A percentile compares a stretch with the other conserved stretches of the same genome.
Evolutionary conservation across 805 yeast species (phyloP).

Genomic region (Zygosaccharomyces kombuchaensis): DNA sequence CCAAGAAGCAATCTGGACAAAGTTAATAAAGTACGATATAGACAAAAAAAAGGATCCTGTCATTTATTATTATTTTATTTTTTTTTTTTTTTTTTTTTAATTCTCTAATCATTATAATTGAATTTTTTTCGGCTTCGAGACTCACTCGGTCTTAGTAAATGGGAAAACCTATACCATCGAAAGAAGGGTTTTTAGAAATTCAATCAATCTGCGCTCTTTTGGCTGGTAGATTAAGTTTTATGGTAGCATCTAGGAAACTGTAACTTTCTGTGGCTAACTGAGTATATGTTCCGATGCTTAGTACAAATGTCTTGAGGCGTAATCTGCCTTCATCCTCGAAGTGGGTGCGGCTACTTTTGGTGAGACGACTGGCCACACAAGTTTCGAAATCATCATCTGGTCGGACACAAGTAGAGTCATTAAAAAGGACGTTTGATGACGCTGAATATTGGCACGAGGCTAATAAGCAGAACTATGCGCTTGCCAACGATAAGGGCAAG

Average conservation of each 20-base stretch:
- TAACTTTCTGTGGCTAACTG: not conserved
- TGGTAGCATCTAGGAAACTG: not conserved
- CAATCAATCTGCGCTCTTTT: no score
- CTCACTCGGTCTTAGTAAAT: not conserved
- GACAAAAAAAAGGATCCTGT: not conserved
- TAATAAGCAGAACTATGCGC: conserved; percentile 33
- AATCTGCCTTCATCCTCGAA: not conserved
- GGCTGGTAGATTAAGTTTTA: no score
- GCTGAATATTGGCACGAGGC: conserved; percentile 51
- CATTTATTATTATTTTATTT: not conserved
- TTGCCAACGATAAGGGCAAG: conserved; percentile 5
- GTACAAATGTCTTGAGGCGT: not conserved
- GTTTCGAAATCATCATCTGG: not conserved
- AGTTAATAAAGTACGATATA: not conserved
- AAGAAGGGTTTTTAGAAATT: not conserved
- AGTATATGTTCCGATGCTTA: conserved; percentile 1
- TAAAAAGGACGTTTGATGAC: conserved; percentile 52
- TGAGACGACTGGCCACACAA: conserved; percentile 2
- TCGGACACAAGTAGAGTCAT: not conserved
- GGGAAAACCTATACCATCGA: not conserved
- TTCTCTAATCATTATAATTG: not conserved
- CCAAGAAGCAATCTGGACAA: conserved; percentile 10
- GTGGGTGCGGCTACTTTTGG: conserved; percentile 2
- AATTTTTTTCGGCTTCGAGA: conserved; percentile 1
- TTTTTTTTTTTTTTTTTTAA: not conserved